A percentile compares a stretch with the other conserved stretches of the same genome.
Conservation (phyloP, 495 filamentous ascomycete species). For the Daldinia decipiens region DNA sequence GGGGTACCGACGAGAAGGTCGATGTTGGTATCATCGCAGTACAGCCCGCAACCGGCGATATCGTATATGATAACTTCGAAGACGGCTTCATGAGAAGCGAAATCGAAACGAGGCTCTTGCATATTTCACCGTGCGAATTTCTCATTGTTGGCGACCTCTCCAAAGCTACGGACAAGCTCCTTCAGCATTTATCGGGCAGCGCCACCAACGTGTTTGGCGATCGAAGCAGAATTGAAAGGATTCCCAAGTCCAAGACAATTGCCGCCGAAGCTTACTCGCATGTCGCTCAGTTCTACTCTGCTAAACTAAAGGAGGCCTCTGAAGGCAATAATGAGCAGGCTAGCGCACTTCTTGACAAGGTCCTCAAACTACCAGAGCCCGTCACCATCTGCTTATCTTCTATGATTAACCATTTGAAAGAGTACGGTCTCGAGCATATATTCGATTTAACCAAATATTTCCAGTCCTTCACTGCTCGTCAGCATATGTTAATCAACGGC, state of each 20-base stretch:
- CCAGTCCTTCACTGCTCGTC: slow-evolving; percentile 91
- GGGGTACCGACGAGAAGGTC: slow-evolving; percentile 91
- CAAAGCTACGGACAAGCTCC: slow-evolving; percentile 91
- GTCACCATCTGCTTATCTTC: slow-evolving; percentile 93
- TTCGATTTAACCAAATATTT: slow-evolving; percentile 98
- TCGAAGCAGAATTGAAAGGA: slow-evolving; percentile 81
- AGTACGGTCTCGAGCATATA: slow-evolving; percentile 95
- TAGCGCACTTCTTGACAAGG: slow-evolving; percentile 79
- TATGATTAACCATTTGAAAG: slow-evolving; percentile 94
- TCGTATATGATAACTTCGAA: slow-evolving; percentile 96
- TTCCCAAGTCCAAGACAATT: slow-evolving; percentile 80
- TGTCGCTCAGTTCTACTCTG: slow-evolving; percentile 93
- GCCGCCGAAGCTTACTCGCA: slow-evolving; percentile 87
- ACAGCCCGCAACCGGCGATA: slow-evolving; percentile 93
- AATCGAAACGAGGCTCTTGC: slow-evolving; percentile 91
- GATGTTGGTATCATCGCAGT: slow-evolving; percentile 94
- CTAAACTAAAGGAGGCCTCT: slow-evolving; percentile 72
- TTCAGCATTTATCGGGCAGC: slow-evolving; percentile 88
- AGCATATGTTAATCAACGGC: slow-evolving; percentile 96
- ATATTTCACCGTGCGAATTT: slow-evolving; percentile 96
- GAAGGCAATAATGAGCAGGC: slow-evolving; percentile 55
- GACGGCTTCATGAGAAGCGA: slow-evolving; percentile 99
- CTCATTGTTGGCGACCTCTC: slow-evolving; percentile 94
- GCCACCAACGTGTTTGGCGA: slow-evolving; percentile 93
- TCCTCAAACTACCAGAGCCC: slow-evolving; percentile 83